These are phyloP conservation scores for Stephanodiscus triporus DNA, from an alignment of 108 stramenopile species.

Conservation along the genomic window DNA sequence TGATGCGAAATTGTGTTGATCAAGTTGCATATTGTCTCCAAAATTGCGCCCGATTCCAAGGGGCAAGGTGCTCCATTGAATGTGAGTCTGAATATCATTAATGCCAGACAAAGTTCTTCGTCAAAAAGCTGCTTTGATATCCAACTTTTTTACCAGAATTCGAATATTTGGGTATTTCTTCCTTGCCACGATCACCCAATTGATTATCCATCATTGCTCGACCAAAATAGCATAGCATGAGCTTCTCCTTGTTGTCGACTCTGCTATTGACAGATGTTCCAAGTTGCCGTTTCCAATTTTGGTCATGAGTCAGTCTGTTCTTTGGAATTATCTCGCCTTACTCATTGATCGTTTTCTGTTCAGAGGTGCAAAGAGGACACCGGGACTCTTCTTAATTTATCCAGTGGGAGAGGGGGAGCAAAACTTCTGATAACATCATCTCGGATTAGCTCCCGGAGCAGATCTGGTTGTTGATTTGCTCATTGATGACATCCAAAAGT, in stretches of 20 bases:
- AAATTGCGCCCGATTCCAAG: too few relatives aligned
- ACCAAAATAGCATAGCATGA: conserved; percentile 16
- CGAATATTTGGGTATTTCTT: conserved; percentile 8
- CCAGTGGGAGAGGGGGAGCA: background rate
- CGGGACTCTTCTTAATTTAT: conserved; percentile 12
- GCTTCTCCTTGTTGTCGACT: background rate
- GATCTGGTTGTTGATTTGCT: background rate
- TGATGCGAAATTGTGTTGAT: too few relatives aligned
- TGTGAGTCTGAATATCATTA: too few relatives aligned
- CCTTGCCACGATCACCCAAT: background rate
- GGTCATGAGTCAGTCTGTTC: conserved; percentile 24
- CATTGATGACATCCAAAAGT: conserved; percentile 12
- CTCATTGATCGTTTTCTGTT: conserved; percentile 28
- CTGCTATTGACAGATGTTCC: conserved; percentile 18
- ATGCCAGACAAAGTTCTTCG: too few relatives aligned
- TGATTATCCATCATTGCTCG: background rate
- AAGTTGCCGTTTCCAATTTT: conserved; percentile 11
- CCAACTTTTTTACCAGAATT: too few relatives aligned
- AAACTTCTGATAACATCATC: too few relatives aligned
- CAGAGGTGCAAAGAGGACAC: conserved; percentile 10
- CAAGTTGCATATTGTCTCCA: too few relatives aligned
- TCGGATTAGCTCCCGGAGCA: too few relatives aligned
- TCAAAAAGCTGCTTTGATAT: too few relatives aligned
- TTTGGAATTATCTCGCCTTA: conserved; percentile 15
- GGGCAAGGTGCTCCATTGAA: too few relatives aligned